Conservation (phyloP, 164 flowering plant species). For the Pachysandra terminalis region DNA sequence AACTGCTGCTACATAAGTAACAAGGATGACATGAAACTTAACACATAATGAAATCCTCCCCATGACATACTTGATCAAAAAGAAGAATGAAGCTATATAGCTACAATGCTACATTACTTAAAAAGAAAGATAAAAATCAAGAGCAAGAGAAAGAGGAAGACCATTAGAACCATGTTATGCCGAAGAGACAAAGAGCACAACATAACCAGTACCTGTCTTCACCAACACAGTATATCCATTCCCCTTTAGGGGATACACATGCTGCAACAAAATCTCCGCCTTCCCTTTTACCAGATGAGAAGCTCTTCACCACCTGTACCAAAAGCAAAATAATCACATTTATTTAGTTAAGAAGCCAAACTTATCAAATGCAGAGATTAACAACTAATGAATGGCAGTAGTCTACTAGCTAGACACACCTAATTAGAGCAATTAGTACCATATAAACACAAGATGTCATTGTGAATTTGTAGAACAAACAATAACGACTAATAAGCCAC, state of each 20-base stretch:
- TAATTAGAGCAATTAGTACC: too few species aligned
- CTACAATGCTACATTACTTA: background rate
- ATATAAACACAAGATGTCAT: too few species aligned
- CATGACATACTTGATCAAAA: background rate
- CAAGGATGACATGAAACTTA: background rate
- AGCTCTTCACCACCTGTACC: constrained; percentile 90
- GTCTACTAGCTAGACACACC: too few species aligned
- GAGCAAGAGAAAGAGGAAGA: background rate
- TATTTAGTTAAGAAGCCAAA: too few species aligned
- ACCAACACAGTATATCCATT: constrained; percentile 96
- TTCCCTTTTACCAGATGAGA: constrained; percentile 99
- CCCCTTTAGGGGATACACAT: constrained; percentile 94
- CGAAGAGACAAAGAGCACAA: background rate
- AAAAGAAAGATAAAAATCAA: background rate
- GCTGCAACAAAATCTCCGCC: constrained; percentile 99
- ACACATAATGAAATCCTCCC: background rate
- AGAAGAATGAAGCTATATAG: too few species aligned
- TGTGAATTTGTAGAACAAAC: too few species aligned
- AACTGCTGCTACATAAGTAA: background rate
- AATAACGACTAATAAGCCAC: too few species aligned
- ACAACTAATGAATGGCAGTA: too few species aligned
- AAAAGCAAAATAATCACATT: background rate
- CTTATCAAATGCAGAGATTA: too few species aligned
- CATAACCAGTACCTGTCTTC: constrained; percentile 73
- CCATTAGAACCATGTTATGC: background rate